These are phyloP conservation scores for Lactifluus hygrophoroides DNA, from an alignment of 768 basidiomycete species.

Conservation along the genomic window DNA sequence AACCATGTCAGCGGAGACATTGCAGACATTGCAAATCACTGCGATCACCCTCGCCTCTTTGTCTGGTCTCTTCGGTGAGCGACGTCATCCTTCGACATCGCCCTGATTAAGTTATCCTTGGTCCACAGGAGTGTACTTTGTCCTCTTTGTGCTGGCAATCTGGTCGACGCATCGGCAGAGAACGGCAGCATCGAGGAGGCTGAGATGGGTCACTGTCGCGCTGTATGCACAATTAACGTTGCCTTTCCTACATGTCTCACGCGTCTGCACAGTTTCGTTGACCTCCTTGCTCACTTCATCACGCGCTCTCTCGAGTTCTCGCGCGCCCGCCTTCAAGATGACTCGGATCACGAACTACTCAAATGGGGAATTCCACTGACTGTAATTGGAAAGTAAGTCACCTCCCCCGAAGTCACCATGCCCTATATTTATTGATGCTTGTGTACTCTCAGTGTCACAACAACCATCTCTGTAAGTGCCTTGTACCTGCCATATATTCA, in stretches of 20 bases:
- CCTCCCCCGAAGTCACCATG: too few relatives aligned
- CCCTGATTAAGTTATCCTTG: background rate
- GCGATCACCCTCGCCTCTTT: conserved; percentile 16
- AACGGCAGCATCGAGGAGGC: conserved; percentile 6
- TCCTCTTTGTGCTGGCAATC: conserved; percentile 21
- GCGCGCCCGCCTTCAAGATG: conserved; percentile 17
- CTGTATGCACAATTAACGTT: conserved; percentile 14
- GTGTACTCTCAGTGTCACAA: conserved; percentile 2
- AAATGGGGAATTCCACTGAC: conserved; percentile 20
- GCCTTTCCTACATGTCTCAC: conserved; percentile 22
- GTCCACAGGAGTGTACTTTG: conserved; percentile 20
- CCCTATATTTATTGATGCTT: background rate
- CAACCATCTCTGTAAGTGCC: conserved; percentile 1
- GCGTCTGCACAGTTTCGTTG: conserved; percentile 17
- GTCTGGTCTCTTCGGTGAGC: conserved; percentile 20
- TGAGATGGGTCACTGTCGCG: conserved; percentile 18
- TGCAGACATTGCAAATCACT: conserved; percentile 16
- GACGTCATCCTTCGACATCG: background rate
- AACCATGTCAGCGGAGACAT: conserved; percentile 5
- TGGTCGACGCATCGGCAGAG: conserved; percentile 20
- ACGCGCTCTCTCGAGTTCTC: conserved; percentile 20
- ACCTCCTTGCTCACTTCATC: conserved; percentile 21
- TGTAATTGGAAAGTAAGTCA: conserved; percentile 8
- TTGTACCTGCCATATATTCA: background rate
- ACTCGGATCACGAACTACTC: conserved; percentile 14